Conservation (phyloP, 257 asterid genomes). For the Paraleonurus japonicus region DNA sequence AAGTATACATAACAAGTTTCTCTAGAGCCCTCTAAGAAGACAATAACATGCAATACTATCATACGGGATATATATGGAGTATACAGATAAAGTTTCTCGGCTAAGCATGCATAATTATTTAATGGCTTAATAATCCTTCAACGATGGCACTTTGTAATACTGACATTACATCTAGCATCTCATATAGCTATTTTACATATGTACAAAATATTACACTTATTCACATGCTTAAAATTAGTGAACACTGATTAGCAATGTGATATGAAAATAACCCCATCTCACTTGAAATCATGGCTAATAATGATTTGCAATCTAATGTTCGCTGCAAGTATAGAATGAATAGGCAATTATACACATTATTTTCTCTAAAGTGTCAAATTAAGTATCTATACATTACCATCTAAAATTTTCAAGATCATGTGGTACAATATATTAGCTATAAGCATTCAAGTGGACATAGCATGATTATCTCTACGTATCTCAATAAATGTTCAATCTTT, state of each 20-base stretch:
- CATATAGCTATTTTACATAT: background rate
- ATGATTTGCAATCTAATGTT: constrained; percentile 1
- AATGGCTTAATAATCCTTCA: background rate
- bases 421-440: background rate
- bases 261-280: background rate
- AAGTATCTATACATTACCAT: constrained; percentile 9
- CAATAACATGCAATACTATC: constrained; percentile 8
- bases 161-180: constrained; percentile 5
- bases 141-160: background rate
- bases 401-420: constrained; percentile 8
- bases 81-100: background rate
- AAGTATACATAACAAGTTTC: background rate
- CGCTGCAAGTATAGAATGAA: background rate
- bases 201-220: constrained; percentile 2
- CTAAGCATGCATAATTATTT: constrained; percentile 12
- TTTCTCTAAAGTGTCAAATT: background rate
- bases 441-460: background rate
- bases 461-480: constrained; percentile 4
- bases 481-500: constrained; percentile 5
- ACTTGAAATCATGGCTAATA: background rate
- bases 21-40: constrained; percentile 30
- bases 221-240: background rate
- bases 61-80: constrained; percentile 5
- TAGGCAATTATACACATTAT: background rate
- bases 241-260: constrained; percentile 2